Percentiles rank a stretch among this genome's conserved stretches.
Evolutionary conservation across 2,329 filamentous ascomycete genomes (phyloP).

Genomic region (Leptographium wingfieldii): DNA sequence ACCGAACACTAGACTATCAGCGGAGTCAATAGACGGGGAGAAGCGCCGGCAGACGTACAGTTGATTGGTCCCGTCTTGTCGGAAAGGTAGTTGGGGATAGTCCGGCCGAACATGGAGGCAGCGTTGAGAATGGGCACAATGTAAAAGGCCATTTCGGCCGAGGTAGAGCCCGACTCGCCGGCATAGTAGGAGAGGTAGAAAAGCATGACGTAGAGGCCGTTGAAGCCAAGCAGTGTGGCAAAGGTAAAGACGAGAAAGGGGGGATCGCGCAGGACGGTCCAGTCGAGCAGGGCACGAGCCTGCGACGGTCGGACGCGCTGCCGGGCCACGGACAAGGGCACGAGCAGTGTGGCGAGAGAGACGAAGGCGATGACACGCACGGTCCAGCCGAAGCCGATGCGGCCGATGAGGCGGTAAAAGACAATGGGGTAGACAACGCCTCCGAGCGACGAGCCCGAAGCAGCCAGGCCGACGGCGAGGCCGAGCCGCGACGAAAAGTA

Average conservation of each 20-base stretch:
- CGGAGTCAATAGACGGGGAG: neutral
- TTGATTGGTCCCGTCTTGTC: slow-evolving; percentile 37
- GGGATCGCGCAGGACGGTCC: slow-evolving; percentile 2
- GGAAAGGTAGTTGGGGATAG: slow-evolving; percentile 36
- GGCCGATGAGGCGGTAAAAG: slow-evolving; percentile 15
- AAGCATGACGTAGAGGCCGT: slow-evolving; percentile 20
- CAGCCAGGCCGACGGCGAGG: slow-evolving; percentile 29
- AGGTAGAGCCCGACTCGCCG: slow-evolving; percentile 27
- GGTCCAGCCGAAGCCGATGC: slow-evolving; percentile 8
- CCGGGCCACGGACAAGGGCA: neutral
- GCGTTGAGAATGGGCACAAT: slow-evolving; percentile 48
- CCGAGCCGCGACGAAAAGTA: slow-evolving; percentile 27
- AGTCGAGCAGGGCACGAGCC: slow-evolving; percentile 5
- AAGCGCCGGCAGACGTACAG: neutral
- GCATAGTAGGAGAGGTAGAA: slow-evolving; percentile 44
- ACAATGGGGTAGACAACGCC: slow-evolving; percentile 16
- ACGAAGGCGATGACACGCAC: slow-evolving; percentile 8
- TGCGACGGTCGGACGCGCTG: neutral
- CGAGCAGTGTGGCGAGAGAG: slow-evolving; percentile 5
- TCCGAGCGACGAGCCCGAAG: slow-evolving; percentile 27
- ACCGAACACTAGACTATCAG: neutral
- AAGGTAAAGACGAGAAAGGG: slow-evolving; percentile 2
- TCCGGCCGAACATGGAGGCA: slow-evolving; percentile 38
- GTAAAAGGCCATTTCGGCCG: slow-evolving; percentile 42
- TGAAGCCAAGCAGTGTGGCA: neutral